Conservation (phyloP, 2,329 filamentous ascomycete species). For the Arthrobotrys entomopaga region DNA sequence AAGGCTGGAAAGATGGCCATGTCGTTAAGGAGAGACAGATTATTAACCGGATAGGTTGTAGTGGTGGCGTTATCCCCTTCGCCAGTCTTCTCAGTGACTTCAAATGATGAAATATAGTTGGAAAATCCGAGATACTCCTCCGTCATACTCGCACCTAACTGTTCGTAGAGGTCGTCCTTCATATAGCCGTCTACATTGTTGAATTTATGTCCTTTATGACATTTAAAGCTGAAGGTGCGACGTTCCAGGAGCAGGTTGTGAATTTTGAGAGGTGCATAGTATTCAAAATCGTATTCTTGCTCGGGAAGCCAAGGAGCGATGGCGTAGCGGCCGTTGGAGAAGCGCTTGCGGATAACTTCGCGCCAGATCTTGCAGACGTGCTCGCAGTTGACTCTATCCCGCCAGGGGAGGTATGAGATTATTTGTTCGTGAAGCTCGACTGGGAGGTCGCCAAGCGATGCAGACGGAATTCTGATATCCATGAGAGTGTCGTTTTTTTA, state of each 20-base stretch:
- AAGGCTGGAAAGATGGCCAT: slow-evolving; percentile 31
- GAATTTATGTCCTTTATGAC: slow-evolving; percentile 16
- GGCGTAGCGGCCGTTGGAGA: slow-evolving; percentile 10
- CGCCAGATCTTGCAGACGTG: slow-evolving; percentile 47
- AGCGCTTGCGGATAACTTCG: slow-evolving; percentile 26
- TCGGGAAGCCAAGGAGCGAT: slow-evolving; percentile 38
- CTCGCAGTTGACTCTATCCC: slow-evolving; percentile 42
- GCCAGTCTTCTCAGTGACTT: slow-evolving; percentile 30
- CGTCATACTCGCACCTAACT: slow-evolving; percentile 1
- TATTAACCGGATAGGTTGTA: slow-evolving; percentile 1
- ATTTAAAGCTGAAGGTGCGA: slow-evolving; percentile 31
- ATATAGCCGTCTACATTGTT: neutral
- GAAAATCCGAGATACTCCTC: slow-evolving; percentile 4
- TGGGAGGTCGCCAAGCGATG: slow-evolving; percentile 40
- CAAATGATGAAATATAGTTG: slow-evolving; percentile 21
- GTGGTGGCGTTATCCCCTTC: neutral
- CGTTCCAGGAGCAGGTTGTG: slow-evolving; percentile 36
- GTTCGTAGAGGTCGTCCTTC: slow-evolving; percentile 11
- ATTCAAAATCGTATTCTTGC: slow-evolving; percentile 33
- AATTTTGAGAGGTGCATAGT: slow-evolving; percentile 31
- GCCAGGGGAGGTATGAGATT: slow-evolving; percentile 46
- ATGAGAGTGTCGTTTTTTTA: neutral
- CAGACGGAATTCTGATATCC: neutral
- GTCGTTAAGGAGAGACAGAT: slow-evolving; percentile 39
- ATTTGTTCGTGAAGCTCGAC: slow-evolving; percentile 45